Conservation (phyloP, 176 grass and related monocot species). For the Themeda triandra region DNA sequence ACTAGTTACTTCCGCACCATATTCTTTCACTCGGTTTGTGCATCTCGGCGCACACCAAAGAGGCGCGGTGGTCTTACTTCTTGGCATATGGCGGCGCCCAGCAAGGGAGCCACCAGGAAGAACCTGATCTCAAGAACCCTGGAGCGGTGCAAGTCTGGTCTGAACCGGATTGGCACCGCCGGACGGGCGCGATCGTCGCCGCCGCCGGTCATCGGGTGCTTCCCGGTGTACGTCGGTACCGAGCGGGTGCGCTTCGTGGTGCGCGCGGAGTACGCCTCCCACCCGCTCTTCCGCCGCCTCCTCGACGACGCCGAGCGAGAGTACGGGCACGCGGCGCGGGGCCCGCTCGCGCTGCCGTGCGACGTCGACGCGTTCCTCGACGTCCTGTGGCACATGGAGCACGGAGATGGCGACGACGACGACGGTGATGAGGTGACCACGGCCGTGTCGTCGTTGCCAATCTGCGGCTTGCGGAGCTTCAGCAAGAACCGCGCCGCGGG, state of each 20-base stretch:
- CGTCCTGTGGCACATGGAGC: constrained; percentile 65
- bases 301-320: constrained; percentile 74
- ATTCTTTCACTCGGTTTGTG: too few relatives aligned
- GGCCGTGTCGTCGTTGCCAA: too few relatives aligned
- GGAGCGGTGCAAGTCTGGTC: constrained; percentile 48
- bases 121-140: constrained; percentile 57
- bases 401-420: not conserved
- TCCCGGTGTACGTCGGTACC: constrained; percentile 72
- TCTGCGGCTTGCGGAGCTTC: too few relatives aligned
- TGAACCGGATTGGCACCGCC: not conserved
- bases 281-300: constrained; percentile 52
- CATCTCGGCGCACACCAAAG: too few relatives aligned
- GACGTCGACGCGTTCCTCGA: constrained; percentile 37
- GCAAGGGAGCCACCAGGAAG: constrained; percentile 26
- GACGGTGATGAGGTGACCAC: too few relatives aligned
- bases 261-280: constrained; percentile 51
- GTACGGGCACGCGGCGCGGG: constrained; percentile 56
- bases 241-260: constrained; percentile 68
- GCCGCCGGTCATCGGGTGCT: constrained; percentile 52
- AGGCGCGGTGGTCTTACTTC: too few relatives aligned
- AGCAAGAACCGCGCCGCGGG: not conserved
- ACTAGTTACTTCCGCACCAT: too few relatives aligned
- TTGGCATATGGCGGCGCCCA: constrained; percentile 20
- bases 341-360: constrained; percentile 53
- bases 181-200: too few relatives aligned